A percentile compares a stretch with the other conserved stretches of the same genome.
Conservation (phyloP, 805 yeast species). For the Nakazawaea molendinolei region DNA sequence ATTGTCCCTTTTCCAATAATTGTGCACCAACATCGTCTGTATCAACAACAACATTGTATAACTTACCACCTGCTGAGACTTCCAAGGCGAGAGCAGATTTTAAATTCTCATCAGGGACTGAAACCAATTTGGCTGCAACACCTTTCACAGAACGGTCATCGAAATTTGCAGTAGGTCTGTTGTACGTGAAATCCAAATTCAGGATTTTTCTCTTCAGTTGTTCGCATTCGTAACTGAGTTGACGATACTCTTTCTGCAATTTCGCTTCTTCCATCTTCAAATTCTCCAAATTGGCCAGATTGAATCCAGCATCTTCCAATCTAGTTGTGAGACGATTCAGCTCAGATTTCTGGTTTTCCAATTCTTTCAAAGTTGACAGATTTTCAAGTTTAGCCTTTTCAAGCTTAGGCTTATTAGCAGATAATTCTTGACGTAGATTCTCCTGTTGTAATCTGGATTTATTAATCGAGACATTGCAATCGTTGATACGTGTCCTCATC, state of each 20-base stretch:
- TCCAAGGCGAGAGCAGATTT: constrained; percentile 79
- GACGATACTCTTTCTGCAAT: constrained; percentile 37
- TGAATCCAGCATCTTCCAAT: constrained; percentile 50
- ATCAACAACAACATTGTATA: constrained; percentile 89
- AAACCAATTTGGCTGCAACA: constrained; percentile 79
- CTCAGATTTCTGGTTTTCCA: constrained; percentile 33
- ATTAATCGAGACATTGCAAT: constrained; percentile 47
- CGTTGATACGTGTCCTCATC: constrained; percentile 48
- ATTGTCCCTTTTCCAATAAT: constrained; percentile 68
- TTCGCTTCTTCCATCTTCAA: constrained; percentile 39
- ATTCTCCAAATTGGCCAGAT: constrained; percentile 36
- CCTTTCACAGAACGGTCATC: constrained; percentile 68
- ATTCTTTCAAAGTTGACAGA: constrained; percentile 31
- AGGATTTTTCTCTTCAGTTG: constrained; percentile 56
- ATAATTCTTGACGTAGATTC: constrained; percentile 48
- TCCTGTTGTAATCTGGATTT: constrained; percentile 52
- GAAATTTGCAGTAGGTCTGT: constrained; percentile 57
- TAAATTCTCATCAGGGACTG: constrained; percentile 46
- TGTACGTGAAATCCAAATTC: constrained; percentile 68
- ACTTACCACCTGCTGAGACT: constrained; percentile 87
- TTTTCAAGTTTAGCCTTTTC: constrained; percentile 46
- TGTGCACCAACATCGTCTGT: constrained; percentile 80
- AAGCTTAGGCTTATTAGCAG: constrained; percentile 38
- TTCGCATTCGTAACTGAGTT: constrained; percentile 42
- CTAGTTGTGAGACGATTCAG: constrained; percentile 32